A percentile compares a stretch with the other conserved stretches of the same genome.
These are phyloP conservation scores for Alternaria gansuensis DNA, from an alignment of 2,329 filamentous ascomycete species.

Conservation along the genomic window DNA sequence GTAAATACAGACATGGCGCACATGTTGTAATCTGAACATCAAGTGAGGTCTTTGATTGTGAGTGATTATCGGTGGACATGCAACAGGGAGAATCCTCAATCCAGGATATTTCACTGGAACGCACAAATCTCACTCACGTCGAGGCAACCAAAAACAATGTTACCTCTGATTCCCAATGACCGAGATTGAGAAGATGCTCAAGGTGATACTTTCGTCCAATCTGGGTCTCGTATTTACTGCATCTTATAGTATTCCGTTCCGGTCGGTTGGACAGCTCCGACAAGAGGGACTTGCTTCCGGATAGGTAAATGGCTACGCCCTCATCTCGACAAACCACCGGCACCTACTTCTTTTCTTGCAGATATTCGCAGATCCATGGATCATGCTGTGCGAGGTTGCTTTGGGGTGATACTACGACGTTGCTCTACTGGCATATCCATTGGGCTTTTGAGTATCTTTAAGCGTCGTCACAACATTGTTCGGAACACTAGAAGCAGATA, in stretches of 20 bases:
- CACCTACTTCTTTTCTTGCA: slow-evolving; percentile 1
- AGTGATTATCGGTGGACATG: background rate
- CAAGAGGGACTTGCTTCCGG: slow-evolving; percentile 33
- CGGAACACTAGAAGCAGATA: background rate
- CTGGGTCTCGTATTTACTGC: slow-evolving; percentile 17
- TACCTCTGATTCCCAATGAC: slow-evolving; percentile 4
- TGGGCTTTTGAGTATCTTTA: slow-evolving; percentile 1
- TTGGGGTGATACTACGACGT: background rate
- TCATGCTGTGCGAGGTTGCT: slow-evolving; percentile 2
- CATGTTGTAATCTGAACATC: background rate
- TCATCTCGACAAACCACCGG: background rate
- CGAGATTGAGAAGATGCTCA: slow-evolving; percentile 20
- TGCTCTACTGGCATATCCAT: background rate
- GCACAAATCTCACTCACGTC: background rate
- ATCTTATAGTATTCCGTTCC: slow-evolving; percentile 13
- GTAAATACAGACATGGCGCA: slow-evolving; percentile 2
- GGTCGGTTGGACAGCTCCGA: slow-evolving; percentile 28
- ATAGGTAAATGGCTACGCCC: slow-evolving; percentile 32
- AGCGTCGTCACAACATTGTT: background rate
- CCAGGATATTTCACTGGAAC: background rate
- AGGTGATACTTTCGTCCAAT: slow-evolving; percentile 23
- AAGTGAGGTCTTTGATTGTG: background rate
- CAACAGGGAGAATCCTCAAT: background rate
- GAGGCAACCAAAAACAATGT: slow-evolving; percentile 2
- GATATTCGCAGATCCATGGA: slow-evolving; percentile 1